Evolutionary conservation across 257 asterid genomes (phyloP).

Genomic region (Salvia splendens): DNA sequence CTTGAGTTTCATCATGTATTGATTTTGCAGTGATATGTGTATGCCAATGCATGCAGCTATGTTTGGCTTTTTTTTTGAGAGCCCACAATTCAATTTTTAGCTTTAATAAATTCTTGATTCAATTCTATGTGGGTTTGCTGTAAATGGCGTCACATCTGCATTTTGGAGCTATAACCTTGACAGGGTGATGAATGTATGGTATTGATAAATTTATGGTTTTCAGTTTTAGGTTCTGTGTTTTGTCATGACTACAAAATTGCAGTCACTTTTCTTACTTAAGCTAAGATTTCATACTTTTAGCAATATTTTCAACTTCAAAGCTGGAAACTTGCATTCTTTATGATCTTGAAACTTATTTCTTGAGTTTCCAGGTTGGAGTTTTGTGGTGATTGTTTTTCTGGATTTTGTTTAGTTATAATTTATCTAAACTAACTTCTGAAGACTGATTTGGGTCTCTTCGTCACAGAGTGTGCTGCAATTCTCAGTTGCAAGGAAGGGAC

Average conservation of each 20-base stretch:
- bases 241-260: not conserved
- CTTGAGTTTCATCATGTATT: no score
- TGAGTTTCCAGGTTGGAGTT: slow-evolving; percentile 18
- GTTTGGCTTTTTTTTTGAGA: no score
- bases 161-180: not conserved
- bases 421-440: slow-evolving; percentile 12
- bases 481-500: slow-evolving; percentile 44
- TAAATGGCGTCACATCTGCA: not conserved
- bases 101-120: no score
- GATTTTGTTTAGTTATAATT: not conserved
- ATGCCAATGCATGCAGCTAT: slow-evolving; percentile 28
- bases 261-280: not conserved
- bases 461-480: slow-evolving; percentile 50
- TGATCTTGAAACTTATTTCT: not conserved
- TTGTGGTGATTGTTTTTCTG: slow-evolving; percentile 5
- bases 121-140: no score
- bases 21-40: no score
- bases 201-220: not conserved
- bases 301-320: slow-evolving; percentile 7
- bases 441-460: slow-evolving; percentile 5
- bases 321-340: not conserved
- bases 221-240: not conserved
- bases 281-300: not conserved
- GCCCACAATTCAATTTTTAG: no score
- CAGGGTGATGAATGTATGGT: no score